Conservation (phyloP, 805 yeast species). For the Diddensiella caesifluorescens region DNA sequence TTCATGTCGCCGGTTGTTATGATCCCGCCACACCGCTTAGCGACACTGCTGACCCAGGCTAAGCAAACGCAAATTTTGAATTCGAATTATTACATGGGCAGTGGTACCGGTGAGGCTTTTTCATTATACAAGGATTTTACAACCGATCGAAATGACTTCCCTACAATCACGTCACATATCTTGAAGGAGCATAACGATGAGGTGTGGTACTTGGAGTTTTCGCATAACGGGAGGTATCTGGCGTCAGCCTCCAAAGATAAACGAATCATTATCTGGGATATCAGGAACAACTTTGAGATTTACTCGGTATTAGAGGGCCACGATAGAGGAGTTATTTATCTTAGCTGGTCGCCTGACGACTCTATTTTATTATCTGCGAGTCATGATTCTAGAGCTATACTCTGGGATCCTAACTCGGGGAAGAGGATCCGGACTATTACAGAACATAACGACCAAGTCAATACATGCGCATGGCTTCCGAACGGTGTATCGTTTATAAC, state of each 20-base stretch:
- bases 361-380: slow-evolving; percentile 62
- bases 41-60: slow-evolving; percentile 49
- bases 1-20: slow-evolving; percentile 48
- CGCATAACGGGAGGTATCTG: slow-evolving; percentile 67
- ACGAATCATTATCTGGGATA: slow-evolving; percentile 60
- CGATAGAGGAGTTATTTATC: slow-evolving; percentile 40
- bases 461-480: slow-evolving; percentile 68
- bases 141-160: slow-evolving; percentile 24
- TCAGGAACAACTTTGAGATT: slow-evolving; percentile 33
- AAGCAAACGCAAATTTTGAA: slow-evolving; percentile 40
- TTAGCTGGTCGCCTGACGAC: slow-evolving; percentile 76
- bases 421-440: slow-evolving; percentile 23
- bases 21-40: slow-evolving; percentile 49
- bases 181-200: slow-evolving; percentile 58
- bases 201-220: slow-evolving; percentile 78
- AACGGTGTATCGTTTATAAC: slow-evolving; percentile 51
- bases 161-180: slow-evolving; percentile 39
- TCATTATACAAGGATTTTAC: slow-evolving; percentile 37
- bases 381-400: slow-evolving; percentile 59
- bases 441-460: slow-evolving; percentile 29
- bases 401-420: slow-evolving; percentile 57
- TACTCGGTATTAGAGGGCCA: slow-evolving; percentile 29
- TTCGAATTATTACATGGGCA: slow-evolving; percentile 25
- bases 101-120: slow-evolving; percentile 17
- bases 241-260: slow-evolving; percentile 77